These are phyloP conservation scores for Globisporangium paddicum DNA, from an alignment of 352 stramenopile species.

Conservation along the genomic window DNA sequence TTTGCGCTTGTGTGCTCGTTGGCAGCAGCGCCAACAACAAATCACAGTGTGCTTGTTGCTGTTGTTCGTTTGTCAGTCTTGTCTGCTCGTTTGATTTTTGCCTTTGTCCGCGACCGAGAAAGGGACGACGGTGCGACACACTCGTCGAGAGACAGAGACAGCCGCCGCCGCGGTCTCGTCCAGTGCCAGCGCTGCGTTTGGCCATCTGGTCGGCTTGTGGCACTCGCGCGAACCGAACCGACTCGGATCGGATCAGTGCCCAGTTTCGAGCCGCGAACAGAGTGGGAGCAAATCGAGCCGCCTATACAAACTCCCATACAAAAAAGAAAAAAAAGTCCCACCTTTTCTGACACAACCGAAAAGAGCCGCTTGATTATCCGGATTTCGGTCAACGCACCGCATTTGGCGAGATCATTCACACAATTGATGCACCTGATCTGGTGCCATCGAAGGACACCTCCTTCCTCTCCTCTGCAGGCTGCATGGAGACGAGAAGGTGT, in stretches of 20 bases:
- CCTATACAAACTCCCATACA: background rate
- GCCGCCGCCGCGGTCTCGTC: background rate
- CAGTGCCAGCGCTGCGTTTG: background rate
- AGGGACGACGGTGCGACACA: slow-evolving; percentile 1
- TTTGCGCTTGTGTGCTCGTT: background rate
- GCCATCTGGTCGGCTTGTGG: background rate
- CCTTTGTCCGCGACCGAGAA: background rate
- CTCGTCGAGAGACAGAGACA: slow-evolving; percentile 2
- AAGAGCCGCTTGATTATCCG: background rate
- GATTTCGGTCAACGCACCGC: background rate
- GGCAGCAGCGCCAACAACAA: background rate
- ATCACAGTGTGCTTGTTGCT: background rate
- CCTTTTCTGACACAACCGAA: background rate
- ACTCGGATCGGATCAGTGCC: background rate
- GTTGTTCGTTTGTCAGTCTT: background rate
- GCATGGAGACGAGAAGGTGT: too few relatives aligned
- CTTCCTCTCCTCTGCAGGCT: too few relatives aligned
- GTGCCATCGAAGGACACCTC: background rate
- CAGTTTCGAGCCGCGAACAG: background rate
- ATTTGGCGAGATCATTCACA: too few relatives aligned
- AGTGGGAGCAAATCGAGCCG: background rate
- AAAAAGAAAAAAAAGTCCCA: background rate
- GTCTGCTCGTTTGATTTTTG: background rate
- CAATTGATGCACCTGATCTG: background rate
- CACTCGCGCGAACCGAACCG: background rate